Base-by-base conservation (phyloP, 2,329 filamentous ascomycete species). In the Aaosphaeria pasadenensis region DNA sequence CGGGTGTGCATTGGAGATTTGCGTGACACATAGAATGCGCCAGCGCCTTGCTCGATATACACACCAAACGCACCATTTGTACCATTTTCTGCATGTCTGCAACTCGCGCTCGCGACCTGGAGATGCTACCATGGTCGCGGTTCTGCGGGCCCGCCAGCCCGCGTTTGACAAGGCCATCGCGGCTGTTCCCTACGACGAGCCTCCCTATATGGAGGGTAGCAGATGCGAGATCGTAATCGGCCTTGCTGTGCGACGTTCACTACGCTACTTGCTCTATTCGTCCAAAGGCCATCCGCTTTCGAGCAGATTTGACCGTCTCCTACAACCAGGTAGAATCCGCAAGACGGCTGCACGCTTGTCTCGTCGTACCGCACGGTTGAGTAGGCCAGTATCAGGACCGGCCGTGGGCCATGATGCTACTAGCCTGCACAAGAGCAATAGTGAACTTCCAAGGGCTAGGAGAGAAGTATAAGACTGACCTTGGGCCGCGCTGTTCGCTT, bases 111-210 rank as follows among this genome's bases (percentile, higher is more conserved):
- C 61, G 59, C 61, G 63, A 64, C 64, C 60, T 63, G 53, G 55
- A 58, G 54, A 63, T 70, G 68, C 66, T 69, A 71, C 70, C 71
- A 71, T 70, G 64, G 54, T 64, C 70, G 70, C 67, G 71, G 70
- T 66, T 68, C 66, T 71, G 70, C 71, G 65, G 63, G 58, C 64
- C 56, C 56, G 9, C 11, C 69, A 67, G 69, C 66, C 70, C 62
- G 64, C 61, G 70, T 69, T 59, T 64, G 66, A 66, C 59, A 63
- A 69, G 60, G 56, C 40, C 45, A 47, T 32, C 46, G 11, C 35
- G 24, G 30, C 35, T 28, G 40, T 13, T 47, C 33, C 46, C 46
- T 24, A 17, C 7, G 43, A n/a, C 11, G 39, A 40, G 17, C 39
- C 33, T 36, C 9, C 33, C 33, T n/a, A 36, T 36, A 36, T 36